A percentile compares a stretch with the other conserved stretches of the same genome.
These are phyloP conservation scores for Cytospora piceicola DNA, from an alignment of 2,329 filamentous ascomycete species.

Conservation along the genomic window DNA sequence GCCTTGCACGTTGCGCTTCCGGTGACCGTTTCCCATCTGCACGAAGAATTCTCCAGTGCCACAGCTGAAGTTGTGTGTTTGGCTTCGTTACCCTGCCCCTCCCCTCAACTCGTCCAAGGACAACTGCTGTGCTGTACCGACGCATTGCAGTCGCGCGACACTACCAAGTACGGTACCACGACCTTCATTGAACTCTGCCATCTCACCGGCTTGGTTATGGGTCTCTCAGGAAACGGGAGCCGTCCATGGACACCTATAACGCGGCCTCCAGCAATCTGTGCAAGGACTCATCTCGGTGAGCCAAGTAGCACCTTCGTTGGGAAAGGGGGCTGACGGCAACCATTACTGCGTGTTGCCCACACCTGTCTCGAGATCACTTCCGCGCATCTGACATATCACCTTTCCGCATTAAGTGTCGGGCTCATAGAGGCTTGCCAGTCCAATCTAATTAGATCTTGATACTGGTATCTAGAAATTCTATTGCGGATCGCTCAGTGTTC, in stretches of 20 bases:
- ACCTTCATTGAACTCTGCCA: constrained; percentile 7
- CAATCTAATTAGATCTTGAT: neutral
- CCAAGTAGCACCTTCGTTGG: constrained; percentile 6
- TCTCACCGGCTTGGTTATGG: neutral
- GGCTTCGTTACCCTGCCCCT: constrained; percentile 18
- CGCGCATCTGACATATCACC: constrained; percentile 9
- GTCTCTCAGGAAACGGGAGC: neutral
- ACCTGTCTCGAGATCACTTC: constrained; percentile 7
- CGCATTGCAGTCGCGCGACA: constrained; percentile 23
- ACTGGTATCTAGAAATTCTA: neutral
- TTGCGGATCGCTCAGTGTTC: neutral
- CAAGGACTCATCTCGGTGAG: constrained; percentile 14
- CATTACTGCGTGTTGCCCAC: neutral
- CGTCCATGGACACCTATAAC: neutral
- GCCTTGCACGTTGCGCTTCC: constrained; percentile 21
- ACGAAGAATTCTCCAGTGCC: constrained; percentile 23
- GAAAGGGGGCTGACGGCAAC: constrained; percentile 13
- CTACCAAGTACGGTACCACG: constrained; percentile 14
- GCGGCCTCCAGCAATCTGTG: constrained; percentile 9
- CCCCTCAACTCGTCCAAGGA: constrained; percentile 25
- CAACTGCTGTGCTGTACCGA: constrained; percentile 25
- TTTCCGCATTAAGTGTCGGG: constrained; percentile 1
- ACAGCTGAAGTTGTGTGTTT: constrained; percentile 25
- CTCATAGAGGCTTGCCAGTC: neutral
- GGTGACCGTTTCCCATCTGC: constrained; percentile 14